Evolutionary conservation across 2,329 filamentous ascomycete genomes (phyloP).

Genomic region (Trematosphaeria pertusa): DNA sequence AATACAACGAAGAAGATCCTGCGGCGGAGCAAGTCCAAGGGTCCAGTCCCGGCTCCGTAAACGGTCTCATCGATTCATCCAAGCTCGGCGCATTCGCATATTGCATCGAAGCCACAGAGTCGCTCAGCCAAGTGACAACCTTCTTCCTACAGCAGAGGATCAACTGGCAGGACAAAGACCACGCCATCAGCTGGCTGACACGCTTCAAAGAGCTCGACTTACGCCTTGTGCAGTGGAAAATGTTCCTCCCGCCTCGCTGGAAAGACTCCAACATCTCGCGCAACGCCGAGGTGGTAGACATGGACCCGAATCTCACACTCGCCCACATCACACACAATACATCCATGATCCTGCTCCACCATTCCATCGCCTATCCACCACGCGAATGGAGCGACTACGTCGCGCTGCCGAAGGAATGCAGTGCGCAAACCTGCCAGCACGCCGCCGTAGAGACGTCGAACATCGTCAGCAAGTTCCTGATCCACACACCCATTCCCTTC

Average conservation of each 20-base stretch:
- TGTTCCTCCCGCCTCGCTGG: constrained; percentile 43
- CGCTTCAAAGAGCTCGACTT: constrained; percentile 45
- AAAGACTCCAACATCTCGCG: constrained; percentile 43
- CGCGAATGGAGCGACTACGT: constrained; percentile 40
- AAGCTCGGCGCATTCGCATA: constrained; percentile 45
- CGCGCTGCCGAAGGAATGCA: constrained; percentile 41
- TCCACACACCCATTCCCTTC: constrained; percentile 37
- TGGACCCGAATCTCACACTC: constrained; percentile 45
- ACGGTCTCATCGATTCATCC: constrained; percentile 42
- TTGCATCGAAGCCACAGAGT: constrained; percentile 43
- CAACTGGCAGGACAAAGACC: constrained; percentile 44
- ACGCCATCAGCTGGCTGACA: constrained; percentile 43
- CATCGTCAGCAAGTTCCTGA: constrained; percentile 42
- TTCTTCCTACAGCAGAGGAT: constrained; percentile 44
- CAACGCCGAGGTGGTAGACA: constrained; percentile 34
- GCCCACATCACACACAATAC: constrained; percentile 46
- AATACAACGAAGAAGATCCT: constrained; percentile 44
- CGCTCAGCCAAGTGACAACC: constrained; percentile 42
- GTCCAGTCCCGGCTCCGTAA: constrained; percentile 38
- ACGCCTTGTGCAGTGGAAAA: constrained; percentile 43
- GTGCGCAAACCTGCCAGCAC: constrained; percentile 41
- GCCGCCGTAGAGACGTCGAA: constrained; percentile 42
- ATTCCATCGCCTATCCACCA: constrained; percentile 40
- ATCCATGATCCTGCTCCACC: constrained; percentile 44
- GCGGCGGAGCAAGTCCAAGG: constrained; percentile 29